Evolutionary conservation across 192 early-diverging fungal species (phyloP).

Genomic region (Gryganskiella cystojenkinii): DNA sequence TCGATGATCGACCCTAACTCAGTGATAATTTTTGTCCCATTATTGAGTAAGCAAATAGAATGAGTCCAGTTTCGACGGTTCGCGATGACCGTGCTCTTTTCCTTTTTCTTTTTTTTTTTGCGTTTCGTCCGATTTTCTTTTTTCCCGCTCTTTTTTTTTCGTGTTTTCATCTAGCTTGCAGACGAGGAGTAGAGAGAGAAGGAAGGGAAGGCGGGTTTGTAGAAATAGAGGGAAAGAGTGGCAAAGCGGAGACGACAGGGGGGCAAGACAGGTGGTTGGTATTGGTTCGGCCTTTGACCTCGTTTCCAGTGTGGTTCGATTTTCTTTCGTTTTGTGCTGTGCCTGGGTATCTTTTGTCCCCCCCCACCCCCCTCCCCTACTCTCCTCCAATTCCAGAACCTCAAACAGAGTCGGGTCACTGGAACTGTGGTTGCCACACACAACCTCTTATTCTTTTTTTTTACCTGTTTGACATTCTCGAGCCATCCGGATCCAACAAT

Average conservation of each 20-base stretch:
- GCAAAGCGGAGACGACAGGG: not conserved
- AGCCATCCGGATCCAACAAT: slow-evolving; percentile 24
- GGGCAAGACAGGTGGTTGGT: too few relatives aligned
- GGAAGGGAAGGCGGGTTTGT: slow-evolving; percentile 1
- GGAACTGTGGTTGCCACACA: too few relatives aligned
- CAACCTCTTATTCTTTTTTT: too few relatives aligned
- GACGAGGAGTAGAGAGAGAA: not conserved
- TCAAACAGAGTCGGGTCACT: too few relatives aligned
- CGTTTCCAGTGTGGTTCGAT: not conserved
- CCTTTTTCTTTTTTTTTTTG: not conserved
- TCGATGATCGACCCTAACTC: too few relatives aligned
- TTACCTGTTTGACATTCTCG: slow-evolving; percentile 42
- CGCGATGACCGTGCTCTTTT: not conserved
- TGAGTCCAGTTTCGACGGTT: too few relatives aligned
- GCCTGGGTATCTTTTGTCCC: too few relatives aligned
- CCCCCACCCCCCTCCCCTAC: too few relatives aligned
- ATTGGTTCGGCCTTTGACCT: too few relatives aligned
- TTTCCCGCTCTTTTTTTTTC: slow-evolving; percentile 28
- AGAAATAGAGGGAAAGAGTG: not conserved
- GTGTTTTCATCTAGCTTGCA: slow-evolving; percentile 1
- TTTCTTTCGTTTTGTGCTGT: too few relatives aligned
- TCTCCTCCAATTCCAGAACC: too few relatives aligned
- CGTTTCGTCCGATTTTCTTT: not conserved
- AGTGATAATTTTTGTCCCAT: not conserved
- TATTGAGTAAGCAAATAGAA: not conserved